Evolutionary conservation across 164 flowering plant species (phyloP).

Genomic region (Euptelea pleiosperma): DNA sequence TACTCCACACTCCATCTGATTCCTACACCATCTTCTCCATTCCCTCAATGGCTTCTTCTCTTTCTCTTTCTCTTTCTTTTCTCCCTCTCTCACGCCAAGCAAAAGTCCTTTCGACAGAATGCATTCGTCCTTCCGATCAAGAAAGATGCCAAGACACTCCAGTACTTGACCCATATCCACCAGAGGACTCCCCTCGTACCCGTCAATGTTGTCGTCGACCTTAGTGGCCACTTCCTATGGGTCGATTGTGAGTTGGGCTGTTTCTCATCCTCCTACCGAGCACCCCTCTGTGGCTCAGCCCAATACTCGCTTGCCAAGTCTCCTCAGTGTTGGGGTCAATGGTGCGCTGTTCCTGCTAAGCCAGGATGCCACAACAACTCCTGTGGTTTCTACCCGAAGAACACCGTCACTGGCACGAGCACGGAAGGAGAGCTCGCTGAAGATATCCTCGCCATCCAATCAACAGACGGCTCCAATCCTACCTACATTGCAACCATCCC

Average conservation of each 20-base stretch:
- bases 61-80: background rate
- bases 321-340: conserved; percentile 8
- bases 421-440: conserved; percentile 26
- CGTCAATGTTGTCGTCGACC: conserved; percentile 24
- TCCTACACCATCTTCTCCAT: too few species aligned
- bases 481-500: conserved; percentile 9
- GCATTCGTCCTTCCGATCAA: conserved; percentile 26
- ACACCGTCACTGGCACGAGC: conserved; percentile 21
- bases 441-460: conserved; percentile 23
- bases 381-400: conserved; percentile 19
- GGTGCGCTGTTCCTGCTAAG: conserved; percentile 9
- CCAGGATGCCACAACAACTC: conserved; percentile 31
- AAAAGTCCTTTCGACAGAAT: conserved; percentile 14
- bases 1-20: too few species aligned
- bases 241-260: conserved; percentile 24
- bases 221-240: conserved; percentile 35
- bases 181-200: conserved; percentile 29
- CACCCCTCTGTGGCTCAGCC: conserved; percentile 25
- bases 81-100: conserved; percentile 1
- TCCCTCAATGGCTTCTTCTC: conserved; percentile 7
- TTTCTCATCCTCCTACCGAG: conserved; percentile 26
- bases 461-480: conserved; percentile 24
- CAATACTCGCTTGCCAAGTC: conserved; percentile 23
- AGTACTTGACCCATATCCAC: conserved; percentile 24
- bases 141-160: conserved; percentile 30